Evolutionary conservation across 2,329 filamentous ascomycete species (phyloP).

Genomic region (Ceratocystis cacaofunesta): DNA sequence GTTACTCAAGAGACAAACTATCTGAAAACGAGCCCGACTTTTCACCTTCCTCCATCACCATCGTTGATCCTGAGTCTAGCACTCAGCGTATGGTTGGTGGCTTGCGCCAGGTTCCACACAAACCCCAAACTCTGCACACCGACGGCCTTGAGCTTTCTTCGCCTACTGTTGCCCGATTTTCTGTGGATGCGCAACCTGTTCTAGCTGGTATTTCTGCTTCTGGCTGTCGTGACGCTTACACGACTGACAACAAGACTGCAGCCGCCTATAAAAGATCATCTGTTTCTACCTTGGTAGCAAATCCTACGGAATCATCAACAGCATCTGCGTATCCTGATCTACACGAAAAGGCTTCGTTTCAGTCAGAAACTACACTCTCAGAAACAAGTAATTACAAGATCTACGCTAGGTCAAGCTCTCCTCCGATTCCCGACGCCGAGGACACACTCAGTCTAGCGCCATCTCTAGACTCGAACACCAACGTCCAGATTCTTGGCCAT

Average conservation of each 20-base stretch:
- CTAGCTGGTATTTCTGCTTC: slow-evolving; percentile 23
- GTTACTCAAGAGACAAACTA: slow-evolving; percentile 2
- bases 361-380: slow-evolving; percentile 30
- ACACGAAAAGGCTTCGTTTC: slow-evolving; percentile 15
- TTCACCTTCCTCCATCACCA: slow-evolving; percentile 17
- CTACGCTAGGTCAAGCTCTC: slow-evolving; percentile 32
- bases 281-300: slow-evolving; percentile 18
- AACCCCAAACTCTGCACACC: slow-evolving; percentile 21
- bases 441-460: slow-evolving; percentile 26
- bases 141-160: slow-evolving; percentile 4
- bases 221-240: slow-evolving; percentile 18
- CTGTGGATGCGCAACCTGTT: slow-evolving; percentile 22
- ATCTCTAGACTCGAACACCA: slow-evolving; percentile 27
- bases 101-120: slow-evolving; percentile 36
- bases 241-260: slow-evolving; percentile 6
- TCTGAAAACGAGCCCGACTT: not conserved
- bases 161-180: slow-evolving; percentile 17
- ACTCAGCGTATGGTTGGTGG: slow-evolving; percentile 41
- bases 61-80: slow-evolving; percentile 29
- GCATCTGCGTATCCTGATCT: slow-evolving; percentile 11
- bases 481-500: slow-evolving; percentile 37
- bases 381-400: slow-evolving; percentile 42
- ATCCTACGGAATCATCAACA: not conserved
- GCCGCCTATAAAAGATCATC: slow-evolving; percentile 12
- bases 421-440: slow-evolving; percentile 18